Evolutionary conservation across 176 grass and related monocot genomes (phyloP).

Genomic region (Eremochloa ophiuroides): DNA sequence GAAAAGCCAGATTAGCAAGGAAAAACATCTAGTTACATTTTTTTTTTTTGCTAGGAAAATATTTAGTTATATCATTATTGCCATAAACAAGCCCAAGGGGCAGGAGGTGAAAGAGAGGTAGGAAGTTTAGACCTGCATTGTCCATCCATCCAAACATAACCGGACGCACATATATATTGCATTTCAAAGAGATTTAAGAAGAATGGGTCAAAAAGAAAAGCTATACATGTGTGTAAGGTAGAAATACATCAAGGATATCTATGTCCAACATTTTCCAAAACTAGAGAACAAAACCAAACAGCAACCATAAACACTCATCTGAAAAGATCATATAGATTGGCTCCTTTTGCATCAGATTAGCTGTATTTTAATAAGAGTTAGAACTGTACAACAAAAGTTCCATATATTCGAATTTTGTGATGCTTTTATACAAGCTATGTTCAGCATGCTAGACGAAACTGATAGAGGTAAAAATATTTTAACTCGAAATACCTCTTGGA

Average conservation of each 20-base stretch:
- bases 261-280: not conserved
- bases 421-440: not conserved
- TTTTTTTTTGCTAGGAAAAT: not conserved
- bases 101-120: not conserved
- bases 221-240: not conserved
- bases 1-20: not conserved
- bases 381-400: not conserved
- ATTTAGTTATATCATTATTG: not conserved
- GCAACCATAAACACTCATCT: not conserved
- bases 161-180: not conserved
- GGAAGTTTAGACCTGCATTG: not conserved
- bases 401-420: not conserved
- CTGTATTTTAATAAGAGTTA: not conserved
- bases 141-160: not conserved
- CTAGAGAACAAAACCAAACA: not conserved
- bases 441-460: not conserved
- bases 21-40: not conserved
- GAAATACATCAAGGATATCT: not conserved
- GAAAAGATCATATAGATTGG: not conserved
- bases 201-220: not conserved
- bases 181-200: not conserved
- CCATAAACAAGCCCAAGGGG: not conserved
- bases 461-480: not conserved
- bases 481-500: not conserved
- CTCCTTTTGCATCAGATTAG: not conserved